Evolutionary conservation across 2,329 filamentous ascomycete species (phyloP).

Genomic region (Hawksworthiomyces lignivorus): DNA sequence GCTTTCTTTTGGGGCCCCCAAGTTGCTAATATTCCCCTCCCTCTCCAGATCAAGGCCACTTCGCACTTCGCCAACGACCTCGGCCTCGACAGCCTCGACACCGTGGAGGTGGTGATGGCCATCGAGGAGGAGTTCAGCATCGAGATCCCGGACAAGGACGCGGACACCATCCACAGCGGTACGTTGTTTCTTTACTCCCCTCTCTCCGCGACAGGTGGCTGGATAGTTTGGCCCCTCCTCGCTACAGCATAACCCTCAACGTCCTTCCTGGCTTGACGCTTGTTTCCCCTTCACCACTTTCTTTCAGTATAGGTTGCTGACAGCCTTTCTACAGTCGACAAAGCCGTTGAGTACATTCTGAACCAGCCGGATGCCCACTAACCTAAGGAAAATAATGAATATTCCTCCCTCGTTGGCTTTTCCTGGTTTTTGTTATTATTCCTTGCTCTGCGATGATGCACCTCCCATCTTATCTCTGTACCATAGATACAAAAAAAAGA

Average conservation of each 20-base stretch:
- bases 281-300: no score
- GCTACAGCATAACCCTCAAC: no score
- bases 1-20: background rate
- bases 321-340: constrained; percentile 57
- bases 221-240: no score
- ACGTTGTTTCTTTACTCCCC: constrained; percentile 31
- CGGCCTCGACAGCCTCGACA: constrained; percentile 93
- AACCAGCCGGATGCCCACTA: constrained; percentile 84
- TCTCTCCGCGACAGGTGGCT: no score
- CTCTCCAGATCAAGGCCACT: constrained; percentile 62
- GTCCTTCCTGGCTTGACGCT: background rate
- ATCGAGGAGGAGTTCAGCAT: constrained; percentile 94
- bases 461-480: no score
- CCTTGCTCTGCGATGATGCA: no score
- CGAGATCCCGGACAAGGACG: constrained; percentile 97
- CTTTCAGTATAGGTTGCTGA: background rate
- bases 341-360: constrained; percentile 91
- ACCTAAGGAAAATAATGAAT: no score
- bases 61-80: constrained; percentile 97
- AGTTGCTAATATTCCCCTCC: background rate
- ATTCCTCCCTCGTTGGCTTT: no score
- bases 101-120: constrained; percentile 99
- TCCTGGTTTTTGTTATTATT: no score
- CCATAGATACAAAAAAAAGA: no score
- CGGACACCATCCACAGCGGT: constrained; percentile 90